These are phyloP conservation scores for Bretschneidera sinensis DNA, from an alignment of 345 rosid species.

Conservation along the genomic window DNA sequence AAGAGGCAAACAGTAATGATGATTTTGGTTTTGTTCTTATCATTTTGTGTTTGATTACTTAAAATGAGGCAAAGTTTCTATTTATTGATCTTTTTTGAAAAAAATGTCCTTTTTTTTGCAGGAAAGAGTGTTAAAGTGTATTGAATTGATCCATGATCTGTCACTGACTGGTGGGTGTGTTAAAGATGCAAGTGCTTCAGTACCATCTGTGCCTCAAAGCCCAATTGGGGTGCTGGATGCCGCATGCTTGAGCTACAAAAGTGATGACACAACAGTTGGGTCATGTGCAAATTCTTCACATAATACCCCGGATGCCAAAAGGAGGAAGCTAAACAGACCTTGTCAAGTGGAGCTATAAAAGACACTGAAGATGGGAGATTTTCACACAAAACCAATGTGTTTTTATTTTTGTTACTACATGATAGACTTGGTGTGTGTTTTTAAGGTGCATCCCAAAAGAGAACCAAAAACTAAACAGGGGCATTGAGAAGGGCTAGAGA, in stretches of 20 bases:
- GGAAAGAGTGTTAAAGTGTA: constrained; percentile 50
- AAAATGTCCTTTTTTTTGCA: constrained; percentile 17
- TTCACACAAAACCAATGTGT: constrained; percentile 12
- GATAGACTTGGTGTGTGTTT: constrained; percentile 20
- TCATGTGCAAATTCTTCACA: constrained; percentile 45
- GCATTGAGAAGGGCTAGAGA: background rate
- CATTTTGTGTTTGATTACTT: constrained; percentile 17
- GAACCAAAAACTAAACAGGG: background rate
- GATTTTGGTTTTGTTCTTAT: constrained; percentile 11
- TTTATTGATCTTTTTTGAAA: background rate
- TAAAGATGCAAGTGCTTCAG: constrained; percentile 22
- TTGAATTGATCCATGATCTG: constrained; percentile 32
- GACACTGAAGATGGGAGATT: background rate
- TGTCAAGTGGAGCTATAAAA: constrained; percentile 24
- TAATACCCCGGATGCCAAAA: constrained; percentile 33
- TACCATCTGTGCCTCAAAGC: constrained; percentile 45
- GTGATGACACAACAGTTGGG: constrained; percentile 39
- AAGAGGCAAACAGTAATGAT: constrained; percentile 15
- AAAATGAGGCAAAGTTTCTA: background rate
- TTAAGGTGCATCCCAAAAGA: background rate
- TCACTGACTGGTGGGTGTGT: constrained; percentile 24
- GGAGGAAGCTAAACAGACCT: constrained; percentile 44
- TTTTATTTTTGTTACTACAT: constrained; percentile 12
- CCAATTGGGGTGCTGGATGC: constrained; percentile 72
- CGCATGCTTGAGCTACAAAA: constrained; percentile 65